Conservation (phyloP, 2,329 filamentous ascomycete genomes). For the Pseudogymnoascus sp. region DNA sequence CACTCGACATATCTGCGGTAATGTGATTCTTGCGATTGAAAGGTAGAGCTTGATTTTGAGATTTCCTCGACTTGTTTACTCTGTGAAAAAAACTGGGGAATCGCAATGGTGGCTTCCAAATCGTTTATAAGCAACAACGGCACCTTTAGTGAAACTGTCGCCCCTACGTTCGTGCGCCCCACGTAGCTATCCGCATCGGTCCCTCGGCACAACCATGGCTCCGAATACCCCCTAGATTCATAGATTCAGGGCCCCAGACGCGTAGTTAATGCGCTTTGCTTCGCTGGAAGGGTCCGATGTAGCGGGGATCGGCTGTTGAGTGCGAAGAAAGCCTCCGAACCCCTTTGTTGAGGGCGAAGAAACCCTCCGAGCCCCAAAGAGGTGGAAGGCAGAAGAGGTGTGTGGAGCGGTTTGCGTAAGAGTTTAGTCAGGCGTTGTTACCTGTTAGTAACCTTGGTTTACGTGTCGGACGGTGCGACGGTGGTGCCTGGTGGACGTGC, state of each 20-base stretch:
- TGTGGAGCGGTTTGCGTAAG: background rate
- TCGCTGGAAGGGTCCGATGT: background rate
- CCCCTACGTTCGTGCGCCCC: background rate
- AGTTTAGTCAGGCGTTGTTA: background rate
- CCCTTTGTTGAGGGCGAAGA: no score
- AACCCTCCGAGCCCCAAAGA: no score
- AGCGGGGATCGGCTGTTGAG: background rate
- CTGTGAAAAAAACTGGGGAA: background rate
- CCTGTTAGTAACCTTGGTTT: background rate
- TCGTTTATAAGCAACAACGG: background rate
- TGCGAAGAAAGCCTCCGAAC: background rate
- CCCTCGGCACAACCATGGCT: background rate
- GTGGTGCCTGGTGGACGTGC: background rate
- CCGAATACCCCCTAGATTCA: background rate
- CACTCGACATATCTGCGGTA: constrained; percentile 2
- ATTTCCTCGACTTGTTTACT: background rate
- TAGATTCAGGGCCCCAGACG: background rate
- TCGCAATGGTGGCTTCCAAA: background rate
- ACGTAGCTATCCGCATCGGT: background rate
- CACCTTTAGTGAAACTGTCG: background rate
- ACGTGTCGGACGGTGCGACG: background rate
- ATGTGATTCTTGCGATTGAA: background rate
- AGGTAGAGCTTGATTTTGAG: background rate
- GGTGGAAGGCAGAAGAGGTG: constrained; percentile 1
- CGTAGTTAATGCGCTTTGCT: background rate